Conservation (phyloP, 2,329 filamentous ascomycete genomes). For the Ophiostoma montium region DNA sequence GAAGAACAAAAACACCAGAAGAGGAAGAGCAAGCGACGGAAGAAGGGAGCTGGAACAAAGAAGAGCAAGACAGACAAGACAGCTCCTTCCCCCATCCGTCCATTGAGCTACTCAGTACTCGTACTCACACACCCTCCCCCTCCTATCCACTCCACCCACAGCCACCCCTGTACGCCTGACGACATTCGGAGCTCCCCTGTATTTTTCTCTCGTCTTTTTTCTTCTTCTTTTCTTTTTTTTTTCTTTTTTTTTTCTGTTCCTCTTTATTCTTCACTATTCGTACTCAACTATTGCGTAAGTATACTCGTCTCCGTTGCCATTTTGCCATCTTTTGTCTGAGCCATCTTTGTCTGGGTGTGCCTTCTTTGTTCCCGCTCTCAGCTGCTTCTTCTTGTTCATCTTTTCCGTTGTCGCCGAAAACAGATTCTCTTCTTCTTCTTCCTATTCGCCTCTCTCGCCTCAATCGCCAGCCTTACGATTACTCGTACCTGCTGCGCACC, state of each 20-base stretch:
- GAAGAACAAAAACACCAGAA: not conserved
- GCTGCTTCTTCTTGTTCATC: not conserved
- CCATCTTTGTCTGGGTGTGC: not conserved
- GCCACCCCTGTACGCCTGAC: conserved; percentile 1
- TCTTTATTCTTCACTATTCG: too few relatives aligned
- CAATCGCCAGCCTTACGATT: not conserved
- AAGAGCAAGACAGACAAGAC: not conserved
- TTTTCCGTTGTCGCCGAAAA: not conserved
- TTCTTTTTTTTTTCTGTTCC: not conserved
- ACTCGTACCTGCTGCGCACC: not conserved
- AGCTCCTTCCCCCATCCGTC: not conserved
- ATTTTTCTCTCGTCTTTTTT: not conserved
- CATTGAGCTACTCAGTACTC: not conserved
- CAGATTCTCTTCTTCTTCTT: not conserved
- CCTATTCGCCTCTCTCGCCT: not conserved
- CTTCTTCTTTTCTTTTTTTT: not conserved
- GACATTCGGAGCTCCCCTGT: not conserved
- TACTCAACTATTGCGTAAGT: too few relatives aligned
- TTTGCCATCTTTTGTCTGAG: not conserved
- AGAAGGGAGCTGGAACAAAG: not conserved
- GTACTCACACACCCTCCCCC: not conserved
- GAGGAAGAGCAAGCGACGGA: too few relatives aligned
- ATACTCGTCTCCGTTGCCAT: too few relatives aligned
- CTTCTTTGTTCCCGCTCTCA: not conserved
- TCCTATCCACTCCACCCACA: not conserved